Conservation (phyloP, 495 filamentous ascomycete species). For the Penicillium paradoxum region DNA sequence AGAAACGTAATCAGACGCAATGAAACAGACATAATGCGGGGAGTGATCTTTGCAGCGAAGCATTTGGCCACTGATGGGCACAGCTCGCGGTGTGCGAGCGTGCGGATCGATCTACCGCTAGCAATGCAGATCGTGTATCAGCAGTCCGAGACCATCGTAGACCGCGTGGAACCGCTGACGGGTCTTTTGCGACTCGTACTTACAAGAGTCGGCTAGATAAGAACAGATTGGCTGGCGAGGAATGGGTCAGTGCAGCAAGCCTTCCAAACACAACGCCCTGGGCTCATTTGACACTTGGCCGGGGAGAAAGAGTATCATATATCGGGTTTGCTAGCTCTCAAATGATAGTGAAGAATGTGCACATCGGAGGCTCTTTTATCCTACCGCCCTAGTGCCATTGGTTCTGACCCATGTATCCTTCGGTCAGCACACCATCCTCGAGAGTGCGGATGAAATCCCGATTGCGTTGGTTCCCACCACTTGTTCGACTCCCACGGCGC, state of each 20-base stretch:
- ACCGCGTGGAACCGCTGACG: neutral
- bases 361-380: neutral
- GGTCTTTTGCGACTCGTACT: neutral
- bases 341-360: neutral
- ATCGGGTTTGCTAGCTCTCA: neutral
- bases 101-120: constrained; percentile 12
- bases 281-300: neutral
- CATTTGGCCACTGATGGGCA: constrained; percentile 7
- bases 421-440: constrained; percentile 86
- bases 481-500: constrained; percentile 71
- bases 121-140: constrained; percentile 9
- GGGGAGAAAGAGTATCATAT: neutral
- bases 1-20: constrained; percentile 4
- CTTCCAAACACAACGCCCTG: neutral
- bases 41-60: constrained; percentile 1
- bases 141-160: constrained; percentile 3
- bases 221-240: neutral
- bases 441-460: constrained; percentile 89
- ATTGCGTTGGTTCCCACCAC: constrained; percentile 57
- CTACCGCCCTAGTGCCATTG: constrained; percentile 55
- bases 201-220: constrained; percentile 2
- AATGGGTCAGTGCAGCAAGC: neutral
- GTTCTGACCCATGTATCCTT: constrained; percentile 64
- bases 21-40: constrained; percentile 6
- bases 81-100: constrained; percentile 1